Evolutionary conservation across 805 yeast species (phyloP).

Genomic region (Suhomyces canberraensis): DNA sequence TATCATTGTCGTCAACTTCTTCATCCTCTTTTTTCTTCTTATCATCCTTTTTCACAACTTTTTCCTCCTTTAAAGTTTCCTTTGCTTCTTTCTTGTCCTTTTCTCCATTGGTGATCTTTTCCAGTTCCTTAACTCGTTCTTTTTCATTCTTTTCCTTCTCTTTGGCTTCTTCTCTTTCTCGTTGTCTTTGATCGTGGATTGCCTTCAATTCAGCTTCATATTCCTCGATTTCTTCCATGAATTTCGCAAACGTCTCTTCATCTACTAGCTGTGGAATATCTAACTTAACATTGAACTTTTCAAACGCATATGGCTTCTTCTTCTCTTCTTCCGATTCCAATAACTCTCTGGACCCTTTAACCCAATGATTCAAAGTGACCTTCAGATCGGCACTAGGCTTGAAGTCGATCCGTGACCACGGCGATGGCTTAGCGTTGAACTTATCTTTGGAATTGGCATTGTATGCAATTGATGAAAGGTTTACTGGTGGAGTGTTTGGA

Average conservation of each 20-base stretch:
- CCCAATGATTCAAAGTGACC: slow-evolving; percentile 73
- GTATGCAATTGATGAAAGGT: slow-evolving; percentile 19
- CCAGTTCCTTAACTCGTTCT: slow-evolving; percentile 9
- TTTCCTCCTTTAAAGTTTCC: slow-evolving; percentile 11
- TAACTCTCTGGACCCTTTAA: slow-evolving; percentile 60
- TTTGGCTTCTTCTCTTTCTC: slow-evolving; percentile 11
- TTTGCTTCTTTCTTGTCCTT: slow-evolving; percentile 1
- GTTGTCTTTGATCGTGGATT: slow-evolving; percentile 9
- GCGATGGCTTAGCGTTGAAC: slow-evolving; percentile 65
- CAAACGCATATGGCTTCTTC: slow-evolving; percentile 57
- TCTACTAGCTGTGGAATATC: slow-evolving; percentile 66
- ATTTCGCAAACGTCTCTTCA: slow-evolving; percentile 55
- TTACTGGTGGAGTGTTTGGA: slow-evolving; percentile 84
- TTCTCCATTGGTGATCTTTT: neutral
- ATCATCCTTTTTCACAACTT: slow-evolving; percentile 10
- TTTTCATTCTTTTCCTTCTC: slow-evolving; percentile 7
- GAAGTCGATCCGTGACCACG: slow-evolving; percentile 77
- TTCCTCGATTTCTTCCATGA: slow-evolving; percentile 43
- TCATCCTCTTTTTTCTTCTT: slow-evolving; percentile 58
- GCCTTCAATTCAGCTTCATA: slow-evolving; percentile 12
- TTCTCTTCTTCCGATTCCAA: slow-evolving; percentile 28
- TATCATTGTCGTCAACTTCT: slow-evolving; percentile 70
- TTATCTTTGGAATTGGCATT: slow-evolving; percentile 60
- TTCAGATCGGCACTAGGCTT: slow-evolving; percentile 48
- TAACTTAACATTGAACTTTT: slow-evolving; percentile 65